Conservation (phyloP, 345 rosid genomes). For the Rhodamnia rubescens region DNA sequence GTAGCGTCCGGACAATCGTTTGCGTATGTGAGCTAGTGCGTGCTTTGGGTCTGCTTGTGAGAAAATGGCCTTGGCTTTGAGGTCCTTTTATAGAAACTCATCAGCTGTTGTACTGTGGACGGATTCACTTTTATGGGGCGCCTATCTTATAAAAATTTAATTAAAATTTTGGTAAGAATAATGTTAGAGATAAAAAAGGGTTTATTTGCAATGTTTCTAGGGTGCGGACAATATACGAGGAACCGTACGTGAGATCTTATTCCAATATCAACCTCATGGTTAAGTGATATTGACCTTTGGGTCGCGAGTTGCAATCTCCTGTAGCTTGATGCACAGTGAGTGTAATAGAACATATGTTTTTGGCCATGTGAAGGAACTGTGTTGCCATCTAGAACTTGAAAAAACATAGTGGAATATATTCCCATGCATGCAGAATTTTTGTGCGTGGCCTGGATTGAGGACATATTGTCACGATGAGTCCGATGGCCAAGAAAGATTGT, state of each 20-base stretch:
- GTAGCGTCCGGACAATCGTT: neutral
- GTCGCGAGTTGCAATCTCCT: neutral
- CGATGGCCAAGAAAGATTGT: neutral
- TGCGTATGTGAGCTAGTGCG: neutral
- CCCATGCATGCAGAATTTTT: neutral
- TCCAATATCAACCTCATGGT: neutral
- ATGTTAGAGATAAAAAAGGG: neutral
- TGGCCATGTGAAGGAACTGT: neutral
- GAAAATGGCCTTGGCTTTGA: neutral
- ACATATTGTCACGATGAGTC: neutral
- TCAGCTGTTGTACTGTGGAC: neutral
- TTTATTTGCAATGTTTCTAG: neutral
- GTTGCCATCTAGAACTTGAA: neutral
- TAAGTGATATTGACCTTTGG: neutral
- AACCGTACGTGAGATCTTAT: neutral
- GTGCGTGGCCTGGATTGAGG: neutral
- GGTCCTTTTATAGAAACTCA: neutral
- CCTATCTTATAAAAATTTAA: neutral
- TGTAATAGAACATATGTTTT: neutral
- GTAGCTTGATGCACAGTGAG: neutral
- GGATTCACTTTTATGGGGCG: neutral
- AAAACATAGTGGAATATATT: neutral
- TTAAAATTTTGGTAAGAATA: neutral
- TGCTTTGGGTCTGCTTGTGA: neutral
- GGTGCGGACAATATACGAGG: neutral